Conservation (phyloP, 495 filamentous ascomycete species). For the Sabuloglossum arenarium region DNA sequence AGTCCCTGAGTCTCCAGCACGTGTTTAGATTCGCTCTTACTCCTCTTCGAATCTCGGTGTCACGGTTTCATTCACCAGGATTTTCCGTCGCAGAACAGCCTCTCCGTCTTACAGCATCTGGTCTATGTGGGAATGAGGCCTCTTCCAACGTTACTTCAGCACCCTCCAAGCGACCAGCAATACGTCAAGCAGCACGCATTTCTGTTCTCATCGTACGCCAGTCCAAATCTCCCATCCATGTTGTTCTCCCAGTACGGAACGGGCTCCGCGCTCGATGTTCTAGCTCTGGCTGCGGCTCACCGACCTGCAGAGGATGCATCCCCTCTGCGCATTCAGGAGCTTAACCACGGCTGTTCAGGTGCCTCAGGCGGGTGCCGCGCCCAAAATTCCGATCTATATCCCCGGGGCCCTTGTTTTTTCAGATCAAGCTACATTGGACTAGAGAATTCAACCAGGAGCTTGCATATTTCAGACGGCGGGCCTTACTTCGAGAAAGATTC, state of each 20-base stretch:
- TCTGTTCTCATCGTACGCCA: not conserved
- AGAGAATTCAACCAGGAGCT: not conserved
- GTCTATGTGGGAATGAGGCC: not conserved
- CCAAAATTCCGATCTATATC: not conserved
- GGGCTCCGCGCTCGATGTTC: not conserved
- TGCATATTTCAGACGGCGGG: not conserved
- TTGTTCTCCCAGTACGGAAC: conserved; percentile 1
- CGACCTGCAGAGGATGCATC: not conserved
- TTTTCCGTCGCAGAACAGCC: not conserved
- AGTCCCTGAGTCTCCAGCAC: not conserved
- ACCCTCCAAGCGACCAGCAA: not conserved
- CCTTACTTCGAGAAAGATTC: not conserved
- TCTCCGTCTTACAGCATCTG: not conserved
- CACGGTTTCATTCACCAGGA: not conserved
- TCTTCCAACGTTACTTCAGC: not conserved
- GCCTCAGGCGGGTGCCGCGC: not conserved
- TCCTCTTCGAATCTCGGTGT: not conserved
- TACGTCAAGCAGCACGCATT: not conserved
- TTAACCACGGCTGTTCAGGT: not conserved
- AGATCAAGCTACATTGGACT: not conserved
- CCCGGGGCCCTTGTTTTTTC: not conserved
- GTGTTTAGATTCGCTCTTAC: not conserved
- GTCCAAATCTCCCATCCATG: not conserved
- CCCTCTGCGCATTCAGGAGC: not conserved
- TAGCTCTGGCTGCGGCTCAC: not conserved